Evolutionary conservation across 2,329 filamentous ascomycete species (phyloP), one percentile per base, ranked within the genome.

Genomic region (Colletotrichum somersetense): DNA sequence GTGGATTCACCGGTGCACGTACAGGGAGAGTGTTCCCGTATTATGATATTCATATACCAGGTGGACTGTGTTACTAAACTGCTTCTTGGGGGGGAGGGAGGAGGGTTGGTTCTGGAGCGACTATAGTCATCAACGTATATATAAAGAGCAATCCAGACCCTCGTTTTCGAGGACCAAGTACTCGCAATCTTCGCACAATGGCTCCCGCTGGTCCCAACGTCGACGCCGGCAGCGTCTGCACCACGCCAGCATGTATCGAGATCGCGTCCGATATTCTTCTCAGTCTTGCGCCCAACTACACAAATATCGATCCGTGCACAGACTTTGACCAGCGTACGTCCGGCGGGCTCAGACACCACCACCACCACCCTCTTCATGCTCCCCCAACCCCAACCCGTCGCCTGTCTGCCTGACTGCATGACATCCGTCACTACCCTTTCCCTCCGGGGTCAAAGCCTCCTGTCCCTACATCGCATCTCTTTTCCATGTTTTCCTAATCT

Each of bases 271-370:
- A 78, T 11, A 76, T 80, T 20, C 67, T 79, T 1, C 70, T 63
- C 18, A 77, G 71, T 40, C 70, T 81, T 5, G 75, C 79, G 7
- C 71, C 75, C 10, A 77, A 90, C 63, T 91, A 92, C 78, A 83
- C 88, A 68, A 80, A 88, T 1, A 82, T 93, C 53, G 90, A 93
- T 77, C 88, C 92, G 5, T 94, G 92, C 76, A 87, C 85, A 23
- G 81, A 93, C 76, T 93, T 93, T 74, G 89, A 92, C 71, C 84
- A 90, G 77, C 86, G 71, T 73, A 62, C 18, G 67, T 69, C 38
- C 23, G 30, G 50, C n/a, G 40, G 52, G 30, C 59, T 50, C 46
- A 16, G 55, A 12, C 7, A 46, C 44, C 26, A 8, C 26, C 26
- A 8, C 42, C 11, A 26, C 3, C 26, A 26, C 5, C 23, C 20